phyloP scores from a whole-genome alignment of 2,329 filamentous ascomycete species.

The Boeremia exigua region DNA sequence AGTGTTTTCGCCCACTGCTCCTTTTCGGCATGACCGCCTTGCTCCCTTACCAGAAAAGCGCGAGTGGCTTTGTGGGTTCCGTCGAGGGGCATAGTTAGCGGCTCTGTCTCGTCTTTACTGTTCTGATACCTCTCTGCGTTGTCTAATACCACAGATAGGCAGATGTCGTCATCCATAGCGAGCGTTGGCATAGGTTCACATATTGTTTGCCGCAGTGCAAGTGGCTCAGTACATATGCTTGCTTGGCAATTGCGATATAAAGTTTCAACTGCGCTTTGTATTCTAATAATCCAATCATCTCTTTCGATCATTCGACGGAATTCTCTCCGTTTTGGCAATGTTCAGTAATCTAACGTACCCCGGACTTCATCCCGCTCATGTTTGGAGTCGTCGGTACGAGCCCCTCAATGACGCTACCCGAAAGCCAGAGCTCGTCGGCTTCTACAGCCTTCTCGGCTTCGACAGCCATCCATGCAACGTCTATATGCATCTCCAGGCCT shows the following conservation, averaged over 20 bases:
- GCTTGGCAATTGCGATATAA: constrained; percentile 14
- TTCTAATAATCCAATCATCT: constrained; percentile 1
- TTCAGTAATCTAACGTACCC: neutral
- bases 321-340: neutral
- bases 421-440: neutral
- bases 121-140: constrained; percentile 20
- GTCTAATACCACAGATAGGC: constrained; percentile 15
- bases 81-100: constrained; percentile 16
- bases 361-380: neutral
- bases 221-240: constrained; percentile 17
- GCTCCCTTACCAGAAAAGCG: constrained; percentile 9
- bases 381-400: neutral
- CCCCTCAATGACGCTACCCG: constrained; percentile 5
- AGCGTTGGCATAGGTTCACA: constrained; percentile 15
- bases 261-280: constrained; percentile 1
- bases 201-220: constrained; percentile 7
- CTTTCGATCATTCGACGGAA: neutral
- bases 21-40: constrained; percentile 1
- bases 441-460: neutral
- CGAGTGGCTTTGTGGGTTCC: constrained; percentile 13
- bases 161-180: constrained; percentile 16
- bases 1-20: neutral
- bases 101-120: constrained; percentile 17
- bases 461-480: neutral
- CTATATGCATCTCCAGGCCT: neutral